Evolutionary conservation across 352 stramenopile genomes (phyloP), one percentile per base, ranked within the genome.

Genomic region (Phytophthora ohioensis): DNA sequence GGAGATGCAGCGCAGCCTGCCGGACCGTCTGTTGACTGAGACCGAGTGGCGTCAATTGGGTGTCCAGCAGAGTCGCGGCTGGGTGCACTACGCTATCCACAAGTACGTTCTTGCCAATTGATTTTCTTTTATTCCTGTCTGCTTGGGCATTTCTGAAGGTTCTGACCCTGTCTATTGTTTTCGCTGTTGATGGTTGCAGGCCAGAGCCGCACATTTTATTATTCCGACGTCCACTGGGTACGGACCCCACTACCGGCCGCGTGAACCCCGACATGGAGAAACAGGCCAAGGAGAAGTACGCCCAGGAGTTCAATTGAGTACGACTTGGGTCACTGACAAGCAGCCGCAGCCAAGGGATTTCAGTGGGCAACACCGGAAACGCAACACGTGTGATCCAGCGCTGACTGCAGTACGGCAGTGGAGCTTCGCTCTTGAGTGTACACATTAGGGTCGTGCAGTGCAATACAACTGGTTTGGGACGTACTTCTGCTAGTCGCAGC

Each of bases 61-160:
- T 57, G 96, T 99, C 10, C 97, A 99, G 83, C 97, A 99, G 83
- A 98, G 91, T 69, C 92, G 98, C 45, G 98, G 98, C 49, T 99
- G 98, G 98, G 92, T 98, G 71, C 98, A 99, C 82, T 99, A 99
- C 83, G 97, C 97, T 38, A 99, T 99, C 71, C 98, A 99, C 83
- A 97, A 98, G 92, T 98, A 81, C 63, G 91, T 89, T 12, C n/a
- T 54, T 42, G 21, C 13, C n/a, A 36, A 43, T 45, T 34, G 6
- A 15, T 65, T 27, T 9, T 55, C 12, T 47, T n/a, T 41, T 46
- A 46, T 46, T 13, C 21, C 21, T 38, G 9, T 36, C 21, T 56
- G 39, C 39, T 65, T 66, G 45, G 27, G 8, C 12, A 42, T 52
- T 63, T 62, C 7, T 47, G 43, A 51, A 58, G 48, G 12, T 55